These are phyloP conservation scores for Citrus inodora DNA, from an alignment of 345 rosid genomes.

Conservation along the genomic window DNA sequence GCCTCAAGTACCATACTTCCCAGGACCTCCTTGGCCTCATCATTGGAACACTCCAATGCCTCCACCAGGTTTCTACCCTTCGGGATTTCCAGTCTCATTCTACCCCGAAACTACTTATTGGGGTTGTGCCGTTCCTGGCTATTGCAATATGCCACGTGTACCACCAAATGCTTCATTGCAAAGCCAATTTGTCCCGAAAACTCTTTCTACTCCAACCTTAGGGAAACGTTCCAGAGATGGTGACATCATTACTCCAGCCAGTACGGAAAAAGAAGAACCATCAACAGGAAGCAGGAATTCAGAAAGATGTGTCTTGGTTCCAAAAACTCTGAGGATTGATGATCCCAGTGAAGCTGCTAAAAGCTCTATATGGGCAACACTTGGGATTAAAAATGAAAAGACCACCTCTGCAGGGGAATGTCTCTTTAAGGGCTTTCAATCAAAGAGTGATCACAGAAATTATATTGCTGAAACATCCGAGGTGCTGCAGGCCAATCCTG, in stretches of 20 bases:
- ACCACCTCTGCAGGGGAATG: constrained; percentile 25
- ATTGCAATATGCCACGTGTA: constrained; percentile 14
- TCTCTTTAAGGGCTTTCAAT: constrained; percentile 47
- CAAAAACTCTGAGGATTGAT: constrained; percentile 41
- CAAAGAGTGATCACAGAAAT: constrained; percentile 29
- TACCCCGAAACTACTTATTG: constrained; percentile 48
- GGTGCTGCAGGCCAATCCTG: constrained; percentile 67
- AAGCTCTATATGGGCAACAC: constrained; percentile 39
- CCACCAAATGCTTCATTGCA: constrained; percentile 27
- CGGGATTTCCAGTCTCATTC: constrained; percentile 38
- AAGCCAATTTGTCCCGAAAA: constrained; percentile 17
- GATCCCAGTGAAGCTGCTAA: constrained; percentile 31
- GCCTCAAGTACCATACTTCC: constrained; percentile 26
- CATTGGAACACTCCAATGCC: constrained; percentile 41
- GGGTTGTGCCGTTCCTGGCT: constrained; percentile 36
- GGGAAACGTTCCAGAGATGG: constrained; percentile 70
- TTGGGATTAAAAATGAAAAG: constrained; percentile 35
- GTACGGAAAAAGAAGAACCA: constrained; percentile 15
- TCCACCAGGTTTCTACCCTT: constrained; percentile 30
- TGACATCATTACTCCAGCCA: constrained; percentile 19
- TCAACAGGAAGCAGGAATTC: constrained; percentile 16
- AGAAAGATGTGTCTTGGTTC: constrained; percentile 24
- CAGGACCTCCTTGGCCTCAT: constrained; percentile 48
- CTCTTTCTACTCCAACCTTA: constrained; percentile 28
- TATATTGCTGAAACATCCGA: constrained; percentile 28